Base-by-base conservation (phyloP, 768 basidiomycete genomes). In the Chiua virens region DNA sequence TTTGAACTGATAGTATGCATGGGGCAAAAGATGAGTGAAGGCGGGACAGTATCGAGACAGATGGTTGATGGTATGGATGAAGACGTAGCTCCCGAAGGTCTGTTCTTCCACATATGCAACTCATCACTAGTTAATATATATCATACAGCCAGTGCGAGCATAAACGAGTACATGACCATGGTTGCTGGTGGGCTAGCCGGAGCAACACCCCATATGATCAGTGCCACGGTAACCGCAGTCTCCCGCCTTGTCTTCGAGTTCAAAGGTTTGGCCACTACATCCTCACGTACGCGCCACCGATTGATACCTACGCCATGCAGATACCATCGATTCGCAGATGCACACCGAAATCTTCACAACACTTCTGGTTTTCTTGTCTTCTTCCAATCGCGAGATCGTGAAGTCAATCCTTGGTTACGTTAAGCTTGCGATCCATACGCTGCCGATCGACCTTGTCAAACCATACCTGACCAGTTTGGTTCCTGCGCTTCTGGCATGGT, bases 151-250 rank as follows among this genome's bases (percentile, higher is more conserved):
- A 71, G 72, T 46, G 95, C 93, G 0, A 90, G 68, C 61, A 78
- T 95, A 40, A 86, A 92, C 59, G 97, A 98, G 66, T 98, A 90
- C 66, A 77, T 98, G 74, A 99, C 90, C 4, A 98, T 99, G 95
- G 76, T 98, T 25, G 91, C 91, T 34, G 95, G 93, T 58, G 97
- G 97, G 50, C 72, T 98, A 42, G 94, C 93, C 9, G 95, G 92
- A 20, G 86, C 89, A 14, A 90, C 84, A 11, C 94, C 96, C 0
- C 97, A 99, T 65, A 98, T 97, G 93, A 96, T 98, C 67, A 96
- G 94, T 63, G 97, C 97, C 2, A 92, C 92, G 2, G 85, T 98
- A 46, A 98, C 94, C 7, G 92, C 93, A 0, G 83, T 99, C 47
- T 95, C 95, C 3, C 83, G 97, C 21, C 77, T 98, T 13, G 78